phyloP scores from a whole-genome alignment of 257 asterid species.

The Przewalskia tangutica region DNA sequence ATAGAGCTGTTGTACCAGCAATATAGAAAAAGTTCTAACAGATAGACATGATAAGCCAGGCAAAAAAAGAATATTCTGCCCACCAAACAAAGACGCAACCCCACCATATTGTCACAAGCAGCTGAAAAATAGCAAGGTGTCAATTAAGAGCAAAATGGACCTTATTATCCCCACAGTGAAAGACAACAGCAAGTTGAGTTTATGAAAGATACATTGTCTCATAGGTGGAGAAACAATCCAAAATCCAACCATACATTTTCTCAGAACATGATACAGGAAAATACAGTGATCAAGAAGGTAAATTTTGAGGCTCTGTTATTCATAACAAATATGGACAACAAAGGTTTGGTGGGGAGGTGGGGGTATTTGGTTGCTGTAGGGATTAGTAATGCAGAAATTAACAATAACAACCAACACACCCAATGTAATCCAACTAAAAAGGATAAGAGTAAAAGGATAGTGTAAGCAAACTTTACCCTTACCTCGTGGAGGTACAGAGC shows the following conservation, averaged over 20 bases:
- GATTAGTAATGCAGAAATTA: too few species aligned
- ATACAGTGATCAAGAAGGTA: background rate
- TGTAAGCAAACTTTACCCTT: too few species aligned
- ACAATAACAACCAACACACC: too few species aligned
- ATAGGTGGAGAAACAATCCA: background rate
- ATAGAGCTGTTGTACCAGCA: background rate
- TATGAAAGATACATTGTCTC: background rate
- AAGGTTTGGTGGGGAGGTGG: background rate
- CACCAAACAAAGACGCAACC: constrained; percentile 10
- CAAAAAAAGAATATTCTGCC: constrained; percentile 15
- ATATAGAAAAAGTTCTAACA: background rate
- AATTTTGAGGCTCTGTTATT: background rate
- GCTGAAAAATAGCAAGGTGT: background rate
- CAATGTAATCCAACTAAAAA: too few species aligned
- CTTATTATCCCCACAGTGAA: background rate
- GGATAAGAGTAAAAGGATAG: too few species aligned
- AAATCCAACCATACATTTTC: constrained; percentile 3
- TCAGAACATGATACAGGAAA: constrained; percentile 2
- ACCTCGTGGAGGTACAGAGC: too few species aligned
- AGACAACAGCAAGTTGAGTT: background rate
- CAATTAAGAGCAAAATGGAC: constrained; percentile 1
- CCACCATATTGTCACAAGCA: constrained; percentile 14
- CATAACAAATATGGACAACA: constrained; percentile 3
- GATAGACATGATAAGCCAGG: background rate
- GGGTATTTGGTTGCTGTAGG: too few species aligned